Percentiles rank a stretch among this genome's conserved stretches.
Evolutionary conservation across 495 filamentous ascomycete genomes (phyloP).

Genomic region (Xylaria nigripes): DNA sequence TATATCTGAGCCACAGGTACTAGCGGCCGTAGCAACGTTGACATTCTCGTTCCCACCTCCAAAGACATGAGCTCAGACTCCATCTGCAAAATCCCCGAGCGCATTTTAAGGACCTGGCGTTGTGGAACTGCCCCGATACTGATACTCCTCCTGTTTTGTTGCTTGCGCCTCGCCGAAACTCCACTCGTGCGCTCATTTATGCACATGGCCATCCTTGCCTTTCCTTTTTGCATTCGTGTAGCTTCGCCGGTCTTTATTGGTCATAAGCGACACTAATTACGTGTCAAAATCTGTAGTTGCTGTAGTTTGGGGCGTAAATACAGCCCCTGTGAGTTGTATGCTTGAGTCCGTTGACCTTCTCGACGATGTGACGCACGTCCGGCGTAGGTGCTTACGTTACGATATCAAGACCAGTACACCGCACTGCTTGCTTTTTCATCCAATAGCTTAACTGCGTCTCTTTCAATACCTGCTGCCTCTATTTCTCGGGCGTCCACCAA

Average conservation of each 20-base stretch:
- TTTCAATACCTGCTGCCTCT: conserved; percentile 6
- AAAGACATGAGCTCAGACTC: background rate
- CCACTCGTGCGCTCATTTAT: background rate
- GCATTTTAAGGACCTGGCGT: background rate
- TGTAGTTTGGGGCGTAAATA: background rate
- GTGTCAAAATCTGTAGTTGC: background rate
- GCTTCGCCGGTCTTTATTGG: background rate
- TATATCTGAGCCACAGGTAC: background rate
- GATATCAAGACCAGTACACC: background rate
- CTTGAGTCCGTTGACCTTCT: background rate
- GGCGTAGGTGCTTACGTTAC: background rate
- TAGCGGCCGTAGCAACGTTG: background rate
- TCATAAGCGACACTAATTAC: background rate
- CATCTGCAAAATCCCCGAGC: background rate
- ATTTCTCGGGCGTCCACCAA: conserved; percentile 16
- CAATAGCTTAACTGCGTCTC: background rate
- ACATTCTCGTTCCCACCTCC: background rate
- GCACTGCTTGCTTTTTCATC: background rate
- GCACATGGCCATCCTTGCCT: background rate
- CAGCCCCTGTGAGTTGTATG: background rate
- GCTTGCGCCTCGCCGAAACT: background rate
- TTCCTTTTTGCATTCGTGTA: background rate
- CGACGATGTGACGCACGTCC: background rate
- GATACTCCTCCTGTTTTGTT: background rate
- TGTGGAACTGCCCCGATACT: background rate